Conservation (phyloP, 495 filamentous ascomycete genomes). For the Endocarpon pusillum region DNA sequence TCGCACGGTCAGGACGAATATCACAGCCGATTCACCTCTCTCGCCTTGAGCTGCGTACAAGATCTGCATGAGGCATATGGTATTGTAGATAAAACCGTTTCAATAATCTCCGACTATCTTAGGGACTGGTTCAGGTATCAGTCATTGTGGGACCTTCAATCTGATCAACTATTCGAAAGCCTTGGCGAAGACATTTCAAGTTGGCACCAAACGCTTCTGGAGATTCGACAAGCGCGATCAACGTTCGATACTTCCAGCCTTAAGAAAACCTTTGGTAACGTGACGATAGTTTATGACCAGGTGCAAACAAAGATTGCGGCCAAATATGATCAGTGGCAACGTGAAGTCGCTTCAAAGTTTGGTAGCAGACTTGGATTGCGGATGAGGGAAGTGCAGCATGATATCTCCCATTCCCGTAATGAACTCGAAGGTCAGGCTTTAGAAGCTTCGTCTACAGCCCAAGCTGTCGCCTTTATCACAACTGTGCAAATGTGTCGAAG, state of each 20-base stretch:
- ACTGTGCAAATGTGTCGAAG: conserved; percentile 90
- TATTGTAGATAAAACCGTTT: conserved; percentile 61
- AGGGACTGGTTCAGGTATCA: conserved; percentile 98
- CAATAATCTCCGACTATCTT: conserved; percentile 63
- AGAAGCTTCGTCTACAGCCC: conserved; percentile 81
- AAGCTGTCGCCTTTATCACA: conserved; percentile 96
- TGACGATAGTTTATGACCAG: conserved; percentile 92
- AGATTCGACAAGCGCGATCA: conserved; percentile 79
- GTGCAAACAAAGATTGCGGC: conserved; percentile 95
- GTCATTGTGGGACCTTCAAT: conserved; percentile 92
- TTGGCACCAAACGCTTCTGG: conserved; percentile 88
- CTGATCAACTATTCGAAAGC: conserved; percentile 81
- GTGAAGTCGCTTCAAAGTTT: conserved; percentile 87
- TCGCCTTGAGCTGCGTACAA: conserved; percentile 65
- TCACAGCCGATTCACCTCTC: conserved; percentile 63
- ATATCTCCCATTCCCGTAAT: conserved; percentile 70
- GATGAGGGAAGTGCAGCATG: conserved; percentile 74
- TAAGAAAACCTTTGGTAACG: conserved; percentile 76
- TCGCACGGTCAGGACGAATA: conserved; percentile 39
- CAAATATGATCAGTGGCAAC: conserved; percentile 99
- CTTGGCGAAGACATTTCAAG: conserved; percentile 79
- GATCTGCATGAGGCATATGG: conserved; percentile 63
- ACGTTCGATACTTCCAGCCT: conserved; percentile 95
- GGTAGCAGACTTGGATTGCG: conserved; percentile 73
- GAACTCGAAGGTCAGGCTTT: conserved; percentile 82